Evolutionary conservation across 1,139 yeast genomes (phyloP), one percentile per base, ranked within the genome.

Genomic region (Candida sanyaensis): DNA sequence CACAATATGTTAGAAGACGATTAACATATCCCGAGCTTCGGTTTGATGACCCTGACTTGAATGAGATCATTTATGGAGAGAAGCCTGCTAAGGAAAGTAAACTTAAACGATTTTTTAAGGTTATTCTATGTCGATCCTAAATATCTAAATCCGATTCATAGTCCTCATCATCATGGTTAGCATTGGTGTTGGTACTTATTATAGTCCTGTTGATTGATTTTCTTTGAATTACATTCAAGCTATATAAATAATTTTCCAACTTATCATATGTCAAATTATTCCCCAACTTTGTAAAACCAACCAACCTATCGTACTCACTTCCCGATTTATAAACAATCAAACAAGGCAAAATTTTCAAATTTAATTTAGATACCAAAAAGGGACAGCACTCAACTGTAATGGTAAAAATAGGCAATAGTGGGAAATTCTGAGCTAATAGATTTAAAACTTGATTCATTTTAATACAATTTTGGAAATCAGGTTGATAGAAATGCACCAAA

Each of bases 371-470:
- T 4, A 83, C 89, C 44, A 89, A 67, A 59, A 89, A 89, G 2
- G 96, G 91, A 1, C 92, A 87, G 27, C 77, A 68, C 39, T 73
- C 78, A 0, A 88, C 96, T 49, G 77, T 71, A n/a, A 87, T 77
- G 44, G 77, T 73, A 27, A 82, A 65, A 48, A 87, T 80, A 51
- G 74, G 74, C 2, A 88, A 71, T 1, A 71, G 67, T 34, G 86
- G 59, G 63, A 88, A 89, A 52, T 78, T 81, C 45, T 73, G 73
- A 0, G 95, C 84, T 33, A 59, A 43, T 29, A 55, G 44, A 43
- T 50, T 62, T 44, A 86, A 62, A 46, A 74, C 72, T 4, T 69
- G 64, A 54, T 84, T 80, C 86, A 88, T 80, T 26, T 73, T 66
- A 42, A 67, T 64, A 63, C 96, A 88, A 50, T 85, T 79, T 27